Base-by-base conservation (phyloP, 768 basidiomycete genomes). In the Lactifluus volemus region DNA sequence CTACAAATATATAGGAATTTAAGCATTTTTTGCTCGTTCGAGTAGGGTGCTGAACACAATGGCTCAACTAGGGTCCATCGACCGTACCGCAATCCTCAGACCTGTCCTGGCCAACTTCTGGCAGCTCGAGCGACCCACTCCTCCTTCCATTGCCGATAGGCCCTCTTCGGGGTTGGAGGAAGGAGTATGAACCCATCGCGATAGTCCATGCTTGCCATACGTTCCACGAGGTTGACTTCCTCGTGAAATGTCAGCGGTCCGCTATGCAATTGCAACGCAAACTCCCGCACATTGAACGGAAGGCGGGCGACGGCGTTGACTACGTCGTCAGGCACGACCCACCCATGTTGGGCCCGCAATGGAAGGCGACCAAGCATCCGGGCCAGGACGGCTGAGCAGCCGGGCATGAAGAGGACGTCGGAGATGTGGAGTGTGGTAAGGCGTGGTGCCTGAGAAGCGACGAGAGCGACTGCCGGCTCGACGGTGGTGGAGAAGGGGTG, bases 311-410 rank as follows among this genome's bases (percentile, higher is more conserved):
- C 39, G 19, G 15, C 12, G 30, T 52, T 30, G 6, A 59, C 38
- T 10, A 34, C 11, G 12, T 48, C 21, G 15, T 49, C 39, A 11
- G 62, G 42, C 29, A 53, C 15, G 47, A 50, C 41, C 62, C 62
- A 63, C 44, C 57, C 57, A 38, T 59, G 49, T 29, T 53, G 29
- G 47, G 53, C 57, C 39, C 52, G 62, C 57, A 63, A 38, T 30
- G 62, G 58, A 29, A 59, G 57, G 34, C 62, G 62, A 7, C 62
- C 62, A n/a, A 63, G 62, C 62, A 63, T 59, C 30, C 57, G 62
- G 41, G 49, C 38, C 29, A 63, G 56, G 21, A 50, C 49, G 42
- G 62, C 44, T 14, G 62, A 51, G 39, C 62, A 63, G 48, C 62
- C 62, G 1, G 62, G 62, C 52, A 63, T 59, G 47, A 63, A 52